A percentile compares a stretch with the other conserved stretches of the same genome.
Evolutionary conservation across 2,329 filamentous ascomycete genomes (phyloP).

Genomic region (Colletotrichum chrysophilum): DNA sequence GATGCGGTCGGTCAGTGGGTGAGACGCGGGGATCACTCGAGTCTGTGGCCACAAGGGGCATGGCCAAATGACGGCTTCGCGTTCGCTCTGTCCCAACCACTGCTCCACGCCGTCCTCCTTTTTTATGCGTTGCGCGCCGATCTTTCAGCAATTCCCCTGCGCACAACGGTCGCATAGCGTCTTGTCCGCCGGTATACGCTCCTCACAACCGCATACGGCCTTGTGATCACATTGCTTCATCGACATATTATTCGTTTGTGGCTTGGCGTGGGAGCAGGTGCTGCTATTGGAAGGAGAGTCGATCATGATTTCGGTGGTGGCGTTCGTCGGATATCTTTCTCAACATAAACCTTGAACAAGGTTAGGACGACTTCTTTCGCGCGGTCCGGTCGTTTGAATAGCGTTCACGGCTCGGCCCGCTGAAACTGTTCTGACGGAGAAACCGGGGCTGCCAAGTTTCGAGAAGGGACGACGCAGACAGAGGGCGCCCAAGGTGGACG

Average conservation of each 20-base stretch:
- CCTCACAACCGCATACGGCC: slow-evolving; percentile 19
- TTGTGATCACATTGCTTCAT: slow-evolving; percentile 26
- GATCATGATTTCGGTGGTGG: not conserved
- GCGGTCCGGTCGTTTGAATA: slow-evolving; percentile 6
- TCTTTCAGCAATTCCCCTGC: slow-evolving; percentile 9
- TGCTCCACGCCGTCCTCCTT: not conserved
- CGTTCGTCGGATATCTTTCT: slow-evolving; percentile 1
- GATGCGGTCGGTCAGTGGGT: not conserved
- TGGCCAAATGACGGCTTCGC: not conserved
- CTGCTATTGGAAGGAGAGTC: not conserved
- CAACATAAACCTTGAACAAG: not conserved
- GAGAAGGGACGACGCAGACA: not conserved
- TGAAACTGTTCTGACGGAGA: slow-evolving; percentile 8
- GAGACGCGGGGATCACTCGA: not conserved
- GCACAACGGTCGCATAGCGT: slow-evolving; percentile 22
- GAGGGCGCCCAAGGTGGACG: not conserved
- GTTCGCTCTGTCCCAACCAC: not conserved
- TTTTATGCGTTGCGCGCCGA: not conserved
- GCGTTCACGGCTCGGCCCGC: slow-evolving; percentile 21
- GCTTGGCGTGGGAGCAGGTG: not conserved
- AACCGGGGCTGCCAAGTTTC: slow-evolving; percentile 19
- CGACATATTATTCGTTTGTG: slow-evolving; percentile 17
- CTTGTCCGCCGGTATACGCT: slow-evolving; percentile 21
- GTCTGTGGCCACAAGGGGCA: not conserved
- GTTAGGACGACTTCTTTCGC: not conserved